Evolutionary conservation across 2,329 filamentous ascomycete genomes (phyloP).

Genomic region (Hypoxylon sp.): DNA sequence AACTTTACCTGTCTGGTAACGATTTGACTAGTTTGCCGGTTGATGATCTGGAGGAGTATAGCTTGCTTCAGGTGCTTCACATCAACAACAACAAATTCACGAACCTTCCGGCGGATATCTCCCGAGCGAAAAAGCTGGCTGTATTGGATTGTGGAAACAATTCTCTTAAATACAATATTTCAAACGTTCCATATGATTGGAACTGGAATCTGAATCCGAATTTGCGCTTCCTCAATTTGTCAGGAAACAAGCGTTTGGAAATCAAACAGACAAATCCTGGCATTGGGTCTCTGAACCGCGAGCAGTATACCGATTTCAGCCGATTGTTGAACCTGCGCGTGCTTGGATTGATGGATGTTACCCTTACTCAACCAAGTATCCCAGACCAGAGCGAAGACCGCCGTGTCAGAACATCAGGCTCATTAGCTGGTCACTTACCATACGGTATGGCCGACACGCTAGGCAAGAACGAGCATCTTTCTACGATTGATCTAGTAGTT

Average conservation of each 20-base stretch:
- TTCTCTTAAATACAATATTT: conserved; percentile 96
- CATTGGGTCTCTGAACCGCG: conserved; percentile 70
- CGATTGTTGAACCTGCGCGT: conserved; percentile 86
- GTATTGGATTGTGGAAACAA: conserved; percentile 97
- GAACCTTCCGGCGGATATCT: conserved; percentile 93
- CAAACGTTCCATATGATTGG: conserved; percentile 99
- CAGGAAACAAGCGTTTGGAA: conserved; percentile 95
- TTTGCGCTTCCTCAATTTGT: conserved; percentile 93
- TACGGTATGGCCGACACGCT: conserved; percentile 99
- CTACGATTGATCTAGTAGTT: conserved; percentile 94
- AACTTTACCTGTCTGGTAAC: conserved; percentile 95
- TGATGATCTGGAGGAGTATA: conserved; percentile 93
- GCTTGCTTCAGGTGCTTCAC: conserved; percentile 88
- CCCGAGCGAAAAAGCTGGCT: conserved; percentile 90
- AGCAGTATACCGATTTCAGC: conserved; percentile 89
- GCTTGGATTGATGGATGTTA: conserved; percentile 97
- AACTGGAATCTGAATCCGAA: conserved; percentile 99
- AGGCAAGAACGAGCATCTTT: conserved; percentile 93
- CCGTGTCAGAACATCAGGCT: conserved; percentile 97
- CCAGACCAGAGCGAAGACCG: conserved; percentile 96
- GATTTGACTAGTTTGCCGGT: conserved; percentile 91
- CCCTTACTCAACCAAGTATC: conserved; percentile 90
- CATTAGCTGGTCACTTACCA: conserved; percentile 87
- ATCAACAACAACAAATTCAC: conserved; percentile 99
- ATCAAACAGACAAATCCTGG: conserved; percentile 79